Percentiles rank a stretch among this genome's conserved stretches.
These are phyloP conservation scores for Saccharomycopsis sp. DNA, from an alignment of 805 yeast species.

Conservation along the genomic window DNA sequence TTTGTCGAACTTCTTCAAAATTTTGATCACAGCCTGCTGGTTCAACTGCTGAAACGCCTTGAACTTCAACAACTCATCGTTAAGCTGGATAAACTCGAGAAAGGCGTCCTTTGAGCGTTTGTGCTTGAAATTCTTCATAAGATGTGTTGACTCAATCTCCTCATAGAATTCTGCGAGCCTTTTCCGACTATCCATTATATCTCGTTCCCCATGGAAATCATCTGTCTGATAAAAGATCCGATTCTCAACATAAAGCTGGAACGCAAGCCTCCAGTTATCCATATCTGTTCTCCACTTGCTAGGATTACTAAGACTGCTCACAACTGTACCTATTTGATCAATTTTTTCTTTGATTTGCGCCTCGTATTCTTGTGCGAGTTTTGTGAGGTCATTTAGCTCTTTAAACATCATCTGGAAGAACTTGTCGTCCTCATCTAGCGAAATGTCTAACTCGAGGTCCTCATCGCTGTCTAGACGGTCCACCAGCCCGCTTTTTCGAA, in stretches of 20 bases:
- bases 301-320: conserved; percentile 37
- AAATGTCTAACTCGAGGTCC: conserved; percentile 26
- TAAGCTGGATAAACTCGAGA: conserved; percentile 44
- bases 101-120: conserved; percentile 41
- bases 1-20: conserved; percentile 70
- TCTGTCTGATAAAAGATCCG: conserved; percentile 54
- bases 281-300: conserved; percentile 43
- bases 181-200: conserved; percentile 38
- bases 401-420: conserved; percentile 53
- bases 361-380: conserved; percentile 32
- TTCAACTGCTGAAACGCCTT: conserved; percentile 58
- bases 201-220: conserved; percentile 40
- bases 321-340: conserved; percentile 33
- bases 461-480: conserved; percentile 1
- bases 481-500: neutral
- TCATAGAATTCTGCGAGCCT: conserved; percentile 37
- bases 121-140: conserved; percentile 38
- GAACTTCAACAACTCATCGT: conserved; percentile 47
- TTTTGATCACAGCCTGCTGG: conserved; percentile 56
- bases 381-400: conserved; percentile 44
- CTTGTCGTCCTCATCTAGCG: conserved; percentile 47
- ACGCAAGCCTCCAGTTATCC: conserved; percentile 64
- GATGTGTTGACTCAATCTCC: conserved; percentile 33
- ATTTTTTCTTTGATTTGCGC: conserved; percentile 37
- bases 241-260: conserved; percentile 56